Evolutionary conservation across 805 yeast genomes (phyloP), one percentile per base, ranked within the genome.

Genomic region (Wickerhamiella siamensis): DNA sequence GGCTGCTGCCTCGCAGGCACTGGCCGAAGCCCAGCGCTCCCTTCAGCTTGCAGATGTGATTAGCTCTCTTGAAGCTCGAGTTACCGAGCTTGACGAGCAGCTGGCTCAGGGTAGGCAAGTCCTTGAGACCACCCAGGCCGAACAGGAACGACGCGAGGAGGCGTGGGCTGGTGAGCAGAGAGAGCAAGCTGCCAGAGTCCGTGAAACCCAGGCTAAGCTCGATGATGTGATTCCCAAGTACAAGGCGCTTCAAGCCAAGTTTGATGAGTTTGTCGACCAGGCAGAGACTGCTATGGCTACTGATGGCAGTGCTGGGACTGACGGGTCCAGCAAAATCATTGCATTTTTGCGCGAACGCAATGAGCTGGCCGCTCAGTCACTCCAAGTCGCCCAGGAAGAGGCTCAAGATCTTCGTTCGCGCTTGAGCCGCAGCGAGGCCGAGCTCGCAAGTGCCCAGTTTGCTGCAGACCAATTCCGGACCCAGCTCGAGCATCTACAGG

Each of bases 61-160:
- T 24, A 8, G 10, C 29, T 8, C 10, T 12, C 29, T 16, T 15
- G 35, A 35, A 35, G 6, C 17, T 9, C 31, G n/a, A 16, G 38
- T 15, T 9, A 15, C 39, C 26, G 38, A 32, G 18, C 19, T 32
- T 18, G 31, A 36, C 15, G 33, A 36, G 15, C 40, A 39, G 22
- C 44, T 38, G 9, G 32, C 34, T 17, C 27, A 19, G 22, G 31
- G 27, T 4, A 36, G 5, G n/a, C 36, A 33, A 4, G 26, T 16
- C n/a, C 33, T 15, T 1, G n/a, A 36, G 6, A 18, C n/a, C 5
- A 17, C 19, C n/a, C 17, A 10, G 27, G 29, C 26, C 12, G 29
- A 24, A 8, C 29, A 8, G 6, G 10, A 24, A 24, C 10, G 10
- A 8, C 6, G 12, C 6, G 29, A 12, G 12, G 10, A 12, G 10